Conservation (phyloP, 805 yeast species). For the Jamesozyma gamospora region DNA sequence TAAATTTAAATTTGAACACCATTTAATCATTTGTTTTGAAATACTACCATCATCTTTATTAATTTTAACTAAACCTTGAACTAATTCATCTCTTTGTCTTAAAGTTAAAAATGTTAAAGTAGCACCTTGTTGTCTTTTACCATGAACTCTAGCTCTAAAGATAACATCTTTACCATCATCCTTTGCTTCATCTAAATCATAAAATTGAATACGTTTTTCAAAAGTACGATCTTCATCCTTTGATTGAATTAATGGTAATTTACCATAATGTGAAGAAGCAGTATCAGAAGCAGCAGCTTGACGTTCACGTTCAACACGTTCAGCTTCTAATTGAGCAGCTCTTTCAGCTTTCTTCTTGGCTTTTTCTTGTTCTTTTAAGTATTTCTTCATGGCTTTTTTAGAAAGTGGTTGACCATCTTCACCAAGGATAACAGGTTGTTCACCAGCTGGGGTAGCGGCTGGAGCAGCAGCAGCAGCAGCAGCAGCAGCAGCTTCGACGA, state of each 20-base stretch:
- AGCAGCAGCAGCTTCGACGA: slow-evolving; percentile 2
- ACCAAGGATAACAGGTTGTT: slow-evolving; percentile 34
- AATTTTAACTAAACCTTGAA: slow-evolving; percentile 79
- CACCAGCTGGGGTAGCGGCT: slow-evolving; percentile 2
- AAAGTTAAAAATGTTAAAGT: slow-evolving; percentile 83
- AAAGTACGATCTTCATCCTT: slow-evolving; percentile 45
- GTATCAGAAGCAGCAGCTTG: slow-evolving; percentile 75
- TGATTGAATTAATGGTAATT: slow-evolving; percentile 78
- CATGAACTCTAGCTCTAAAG: slow-evolving; percentile 91
- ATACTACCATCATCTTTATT: slow-evolving; percentile 57
- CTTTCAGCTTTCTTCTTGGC: slow-evolving; percentile 86
- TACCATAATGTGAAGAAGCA: slow-evolving; percentile 84
- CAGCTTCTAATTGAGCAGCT: slow-evolving; percentile 79
- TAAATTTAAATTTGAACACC: slow-evolving; percentile 77
- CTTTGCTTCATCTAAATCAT: slow-evolving; percentile 32
- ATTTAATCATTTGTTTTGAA: slow-evolving; percentile 93
- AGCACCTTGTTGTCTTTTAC: slow-evolving; percentile 90
- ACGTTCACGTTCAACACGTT: slow-evolving; percentile 63
- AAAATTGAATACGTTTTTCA: slow-evolving; percentile 48
- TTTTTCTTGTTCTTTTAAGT: slow-evolving; percentile 88
- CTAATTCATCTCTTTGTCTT: slow-evolving; percentile 76
- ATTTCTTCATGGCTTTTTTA: slow-evolving; percentile 90
- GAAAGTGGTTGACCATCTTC: slow-evolving; percentile 85
- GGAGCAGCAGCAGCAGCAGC: no score
- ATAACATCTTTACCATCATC: slow-evolving; percentile 68